These are phyloP conservation scores for Salix purpurea DNA, from an alignment of 345 rosid genomes.

Conservation along the genomic window DNA sequence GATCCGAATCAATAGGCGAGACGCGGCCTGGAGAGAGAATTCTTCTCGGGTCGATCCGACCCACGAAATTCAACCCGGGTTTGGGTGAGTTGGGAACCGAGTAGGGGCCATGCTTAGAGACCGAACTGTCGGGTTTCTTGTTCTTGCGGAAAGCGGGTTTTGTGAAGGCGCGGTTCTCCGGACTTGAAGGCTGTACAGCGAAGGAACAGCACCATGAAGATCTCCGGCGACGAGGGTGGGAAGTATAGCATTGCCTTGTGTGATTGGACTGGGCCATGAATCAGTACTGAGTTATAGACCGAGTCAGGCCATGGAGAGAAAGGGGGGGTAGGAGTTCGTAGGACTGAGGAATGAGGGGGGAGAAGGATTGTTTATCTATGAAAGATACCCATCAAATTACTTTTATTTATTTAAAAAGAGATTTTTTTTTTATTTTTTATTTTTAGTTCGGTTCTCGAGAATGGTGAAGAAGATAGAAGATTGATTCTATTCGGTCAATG, in stretches of 20 bases:
- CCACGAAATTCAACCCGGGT: slow-evolving; percentile 56
- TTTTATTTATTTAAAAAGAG: not conserved
- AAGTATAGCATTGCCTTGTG: slow-evolving; percentile 20
- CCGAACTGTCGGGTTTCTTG: slow-evolving; percentile 31
- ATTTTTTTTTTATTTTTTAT: not conserved
- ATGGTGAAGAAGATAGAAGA: not conserved
- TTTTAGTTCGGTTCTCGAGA: not conserved
- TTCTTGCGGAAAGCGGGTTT: slow-evolving; percentile 33
- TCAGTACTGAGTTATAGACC: not conserved
- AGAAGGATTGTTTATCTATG: not conserved
- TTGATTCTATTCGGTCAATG: not conserved
- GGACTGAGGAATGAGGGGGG: not conserved
- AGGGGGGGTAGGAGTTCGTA: not conserved
- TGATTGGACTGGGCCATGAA: slow-evolving; percentile 28
- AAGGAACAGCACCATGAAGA: slow-evolving; percentile 81
- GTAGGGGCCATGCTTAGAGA: slow-evolving; percentile 32
- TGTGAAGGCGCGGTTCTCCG: slow-evolving; percentile 46
- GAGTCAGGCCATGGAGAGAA: not conserved
- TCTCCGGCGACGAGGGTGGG: slow-evolving; percentile 37
- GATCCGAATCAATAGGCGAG: slow-evolving; percentile 80
- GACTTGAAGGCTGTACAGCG: slow-evolving; percentile 67
- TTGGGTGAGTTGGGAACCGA: slow-evolving; percentile 68
- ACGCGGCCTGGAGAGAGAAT: slow-evolving; percentile 94
- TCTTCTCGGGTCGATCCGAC: slow-evolving; percentile 82
- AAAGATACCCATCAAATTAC: not conserved